Evolutionary conservation across 2,329 filamentous ascomycete genomes (phyloP).

Genomic region (Diplodia sapinea): DNA sequence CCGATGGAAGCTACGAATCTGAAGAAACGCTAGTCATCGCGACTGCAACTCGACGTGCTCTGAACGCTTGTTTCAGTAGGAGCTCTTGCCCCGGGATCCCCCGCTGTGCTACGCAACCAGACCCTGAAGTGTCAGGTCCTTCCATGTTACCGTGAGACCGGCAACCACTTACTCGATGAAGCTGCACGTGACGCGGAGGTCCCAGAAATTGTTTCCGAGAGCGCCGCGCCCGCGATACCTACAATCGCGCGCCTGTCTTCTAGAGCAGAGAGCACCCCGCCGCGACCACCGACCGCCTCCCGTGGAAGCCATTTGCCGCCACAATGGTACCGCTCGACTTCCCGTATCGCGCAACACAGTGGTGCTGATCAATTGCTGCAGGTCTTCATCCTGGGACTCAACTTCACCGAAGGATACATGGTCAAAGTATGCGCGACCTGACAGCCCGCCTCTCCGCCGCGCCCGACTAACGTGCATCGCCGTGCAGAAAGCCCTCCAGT

Average conservation of each 20-base stretch:
- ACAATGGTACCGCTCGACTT: slow-evolving; percentile 8
- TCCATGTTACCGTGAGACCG: not conserved
- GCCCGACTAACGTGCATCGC: slow-evolving; percentile 4
- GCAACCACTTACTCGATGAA: not conserved
- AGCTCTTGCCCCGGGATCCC: not conserved
- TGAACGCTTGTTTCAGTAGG: not conserved
- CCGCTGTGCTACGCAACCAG: not conserved
- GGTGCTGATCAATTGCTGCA: slow-evolving; percentile 43
- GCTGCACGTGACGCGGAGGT: slow-evolving; percentile 22
- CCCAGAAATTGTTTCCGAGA: slow-evolving; percentile 19
- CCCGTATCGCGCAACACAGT: not conserved
- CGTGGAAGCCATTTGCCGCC: not conserved
- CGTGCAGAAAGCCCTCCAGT: slow-evolving; percentile 71
- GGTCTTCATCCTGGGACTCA: slow-evolving; percentile 86
- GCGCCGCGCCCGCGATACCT: not conserved
- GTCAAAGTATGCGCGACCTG: slow-evolving; percentile 68
- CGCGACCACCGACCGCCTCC: not conserved
- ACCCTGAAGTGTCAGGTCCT: not conserved
- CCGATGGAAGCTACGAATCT: not conserved
- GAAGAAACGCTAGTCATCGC: not conserved
- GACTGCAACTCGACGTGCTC: not conserved
- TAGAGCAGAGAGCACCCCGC: slow-evolving; percentile 15
- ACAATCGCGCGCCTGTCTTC: not conserved
- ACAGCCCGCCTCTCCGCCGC: not conserved
- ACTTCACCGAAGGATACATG: slow-evolving; percentile 82